phyloP scores from a whole-genome alignment of 208 protist genomes.

The Ichthyophonus hoferi region DNA sequence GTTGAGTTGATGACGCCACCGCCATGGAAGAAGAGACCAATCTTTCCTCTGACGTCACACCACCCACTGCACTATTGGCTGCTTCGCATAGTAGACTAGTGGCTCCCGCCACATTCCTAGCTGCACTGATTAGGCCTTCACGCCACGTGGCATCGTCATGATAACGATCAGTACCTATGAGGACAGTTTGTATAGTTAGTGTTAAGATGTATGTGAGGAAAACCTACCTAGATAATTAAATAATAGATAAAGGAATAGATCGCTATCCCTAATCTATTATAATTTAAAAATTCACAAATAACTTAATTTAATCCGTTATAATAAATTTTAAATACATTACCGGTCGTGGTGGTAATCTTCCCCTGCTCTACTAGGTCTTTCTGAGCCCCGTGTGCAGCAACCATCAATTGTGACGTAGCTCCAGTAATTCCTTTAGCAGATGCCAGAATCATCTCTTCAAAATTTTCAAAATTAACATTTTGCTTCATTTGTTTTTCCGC shows the following conservation, averaged over 20 bases:
- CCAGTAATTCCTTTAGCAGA: constrained; percentile 39
- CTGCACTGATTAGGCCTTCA: constrained; percentile 42
- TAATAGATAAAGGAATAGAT: no score
- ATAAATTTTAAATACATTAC: no score
- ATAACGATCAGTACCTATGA: constrained; percentile 23
- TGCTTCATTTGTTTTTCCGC: no score
- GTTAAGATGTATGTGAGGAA: no score
- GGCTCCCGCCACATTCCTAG: constrained; percentile 37
- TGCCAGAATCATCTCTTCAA: constrained; percentile 49
- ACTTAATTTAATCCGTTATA: no score
- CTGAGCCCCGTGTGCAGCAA: constrained; percentile 37
- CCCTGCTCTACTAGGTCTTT: neutral
- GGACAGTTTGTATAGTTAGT: no score
- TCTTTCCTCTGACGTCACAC: neutral
- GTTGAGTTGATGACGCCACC: constrained; percentile 36
- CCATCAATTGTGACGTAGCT: constrained; percentile 37
- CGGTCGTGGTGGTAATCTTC: neutral
- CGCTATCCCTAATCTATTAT: no score
- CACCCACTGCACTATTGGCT: constrained; percentile 33
- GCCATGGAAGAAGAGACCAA: constrained; percentile 37
- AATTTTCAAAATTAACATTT: constrained; percentile 14
- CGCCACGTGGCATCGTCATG: constrained; percentile 42
- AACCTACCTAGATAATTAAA: no score
- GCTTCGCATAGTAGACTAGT: constrained; percentile 41
- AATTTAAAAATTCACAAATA: no score